Percentiles rank a stretch among this genome's conserved stretches.
Conservation (phyloP, 768 basidiomycete species). For the Leccinum boreale region DNA sequence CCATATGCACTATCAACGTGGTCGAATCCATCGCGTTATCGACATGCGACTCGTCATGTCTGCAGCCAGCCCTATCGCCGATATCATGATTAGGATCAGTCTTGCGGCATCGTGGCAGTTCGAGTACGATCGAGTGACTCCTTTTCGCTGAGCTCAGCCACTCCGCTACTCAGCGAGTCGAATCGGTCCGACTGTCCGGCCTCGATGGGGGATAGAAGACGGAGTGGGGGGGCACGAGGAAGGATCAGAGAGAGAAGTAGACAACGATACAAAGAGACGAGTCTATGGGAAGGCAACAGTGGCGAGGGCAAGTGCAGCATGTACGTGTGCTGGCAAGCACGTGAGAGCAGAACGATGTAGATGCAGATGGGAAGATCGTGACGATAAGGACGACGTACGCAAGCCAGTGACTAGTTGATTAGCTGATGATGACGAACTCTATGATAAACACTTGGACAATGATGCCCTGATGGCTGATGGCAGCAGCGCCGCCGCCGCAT, state of each 20-base stretch:
- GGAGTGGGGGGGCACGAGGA: not conserved
- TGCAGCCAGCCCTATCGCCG: not conserved
- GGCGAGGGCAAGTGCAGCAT: not conserved
- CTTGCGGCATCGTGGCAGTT: not conserved
- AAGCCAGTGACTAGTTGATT: not conserved
- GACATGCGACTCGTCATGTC: not conserved
- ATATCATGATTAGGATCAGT: not conserved
- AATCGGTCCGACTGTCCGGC: not conserved
- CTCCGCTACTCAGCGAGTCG: not conserved
- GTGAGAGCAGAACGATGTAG: not conserved
- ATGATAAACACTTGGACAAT: not conserved
- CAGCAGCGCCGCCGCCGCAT: not conserved
- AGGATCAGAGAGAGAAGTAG: not conserved
- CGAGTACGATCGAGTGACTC: not conserved
- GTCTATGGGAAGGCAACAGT: not conserved
- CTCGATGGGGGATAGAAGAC: not conserved
- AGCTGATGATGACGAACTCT: not conserved
- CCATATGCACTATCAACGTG: not conserved
- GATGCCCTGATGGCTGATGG: not conserved
- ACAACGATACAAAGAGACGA: not conserved
- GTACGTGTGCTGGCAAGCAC: not conserved
- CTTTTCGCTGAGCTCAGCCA: not conserved
- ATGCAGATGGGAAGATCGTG: not conserved
- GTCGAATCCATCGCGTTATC: not conserved
- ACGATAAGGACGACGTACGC: not conserved